Evolutionary conservation across 305 asterid species (phyloP), one percentile per base, ranked within the genome.

Genomic region (Fraxinus platypoda): DNA sequence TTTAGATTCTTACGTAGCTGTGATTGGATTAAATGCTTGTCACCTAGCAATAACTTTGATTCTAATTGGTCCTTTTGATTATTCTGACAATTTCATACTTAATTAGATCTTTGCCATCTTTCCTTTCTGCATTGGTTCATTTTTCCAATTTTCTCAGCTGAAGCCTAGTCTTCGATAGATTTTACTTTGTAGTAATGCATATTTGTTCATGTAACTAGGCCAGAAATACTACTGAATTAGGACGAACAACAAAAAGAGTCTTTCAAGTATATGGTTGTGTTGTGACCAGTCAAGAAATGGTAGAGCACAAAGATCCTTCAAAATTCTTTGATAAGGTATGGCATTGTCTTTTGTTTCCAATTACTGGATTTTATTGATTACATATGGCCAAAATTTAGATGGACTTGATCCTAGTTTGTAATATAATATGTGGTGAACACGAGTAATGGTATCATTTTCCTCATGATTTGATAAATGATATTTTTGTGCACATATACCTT

Each of bases 201-300:
- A 43, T 64, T 35, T 79, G 35, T 78, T 78, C 75, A 25, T 70
- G 57, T 81, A 41, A 54, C 71, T 89, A 95, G 98, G 92, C 93
- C 78, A 89, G 72, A 81, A 89, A 90, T 85, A 81, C 54, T 83
- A 81, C 82, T 79, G 89, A 81, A 82, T 81, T 71, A 6, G 88
- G 89, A 77, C 87, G 68, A 26, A 83, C 91, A 72, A 84, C 91
- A 28, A 94, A 90, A 85, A 86, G 99, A 87, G 81, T 84, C 75
- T 92, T 91, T 84, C 97, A 93, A 87, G 97, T 93, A 64, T 92
- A 92, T 85, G 98, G 98, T 82, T 94, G 97, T 83, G 90, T 91
- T 43, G 95, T 92, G 72, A 95, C 98, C 78, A 75, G 91, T 87
- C 81, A 93, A 85, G 95, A 94, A 85, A 92, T 95, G 88, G 99